Percentiles rank a stretch among this genome's conserved stretches.
Conservation (phyloP, 495 filamentous ascomycete species). For the Hypoxylon crocopeplum region DNA sequence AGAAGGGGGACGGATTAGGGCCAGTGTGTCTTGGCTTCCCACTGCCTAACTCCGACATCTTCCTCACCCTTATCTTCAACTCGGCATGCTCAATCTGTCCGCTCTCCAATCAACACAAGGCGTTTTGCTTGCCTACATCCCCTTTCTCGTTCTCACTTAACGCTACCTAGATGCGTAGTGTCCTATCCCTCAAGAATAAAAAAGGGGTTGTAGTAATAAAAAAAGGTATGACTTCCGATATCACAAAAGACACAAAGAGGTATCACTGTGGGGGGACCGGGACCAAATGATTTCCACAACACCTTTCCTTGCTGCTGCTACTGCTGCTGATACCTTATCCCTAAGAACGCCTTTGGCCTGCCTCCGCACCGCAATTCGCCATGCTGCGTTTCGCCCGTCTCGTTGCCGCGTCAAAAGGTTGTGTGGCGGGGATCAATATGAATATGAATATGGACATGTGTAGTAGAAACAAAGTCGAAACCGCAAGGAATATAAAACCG, state of each 20-base stretch:
- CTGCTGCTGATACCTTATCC: not conserved
- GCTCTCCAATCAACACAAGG: not conserved
- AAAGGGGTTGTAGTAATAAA: not conserved
- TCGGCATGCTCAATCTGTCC: conserved; percentile 30
- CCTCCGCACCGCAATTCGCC: conserved; percentile 20
- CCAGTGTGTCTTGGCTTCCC: not conserved
- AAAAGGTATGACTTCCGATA: conserved; percentile 1
- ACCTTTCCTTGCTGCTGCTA: not conserved
- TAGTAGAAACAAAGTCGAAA: conserved; percentile 5
- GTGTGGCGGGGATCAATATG: conserved; percentile 11
- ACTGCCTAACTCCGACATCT: not conserved
- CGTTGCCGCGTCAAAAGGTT: conserved; percentile 31
- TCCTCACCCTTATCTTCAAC: not conserved
- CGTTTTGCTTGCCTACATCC: too few relatives aligned
- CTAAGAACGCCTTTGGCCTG: conserved; percentile 27
- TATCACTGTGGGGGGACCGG: conserved; percentile 24
- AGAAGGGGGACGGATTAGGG: not conserved
- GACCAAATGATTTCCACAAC: conserved; percentile 10
- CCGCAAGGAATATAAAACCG: conserved; percentile 12
- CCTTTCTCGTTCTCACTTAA: not conserved
- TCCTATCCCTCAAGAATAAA: not conserved
- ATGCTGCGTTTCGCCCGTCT: conserved; percentile 28
- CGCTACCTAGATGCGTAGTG: too few relatives aligned
- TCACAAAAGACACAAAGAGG: conserved; percentile 25
- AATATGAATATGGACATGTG: conserved; percentile 22